A percentile compares a stretch with the other conserved stretches of the same genome.
These are phyloP conservation scores for Colletotrichum eleusines DNA, from an alignment of 2,329 filamentous ascomycete genomes.

Conservation along the genomic window DNA sequence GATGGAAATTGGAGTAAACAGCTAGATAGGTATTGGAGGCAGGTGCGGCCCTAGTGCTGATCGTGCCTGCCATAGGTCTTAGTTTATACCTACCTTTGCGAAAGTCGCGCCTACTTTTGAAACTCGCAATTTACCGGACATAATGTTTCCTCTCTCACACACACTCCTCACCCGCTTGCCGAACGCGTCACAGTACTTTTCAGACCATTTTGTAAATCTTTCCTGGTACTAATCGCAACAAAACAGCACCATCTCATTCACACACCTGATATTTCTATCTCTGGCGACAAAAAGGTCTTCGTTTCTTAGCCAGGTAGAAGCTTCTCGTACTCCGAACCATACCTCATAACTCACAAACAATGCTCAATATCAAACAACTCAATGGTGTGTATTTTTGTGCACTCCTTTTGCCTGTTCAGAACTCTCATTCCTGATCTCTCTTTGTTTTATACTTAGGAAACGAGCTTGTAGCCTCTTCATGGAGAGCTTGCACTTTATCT, in stretches of 20 bases:
- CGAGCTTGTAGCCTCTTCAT: background rate
- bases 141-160: background rate
- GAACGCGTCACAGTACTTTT: background rate
- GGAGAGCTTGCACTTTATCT: background rate
- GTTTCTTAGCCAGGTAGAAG: background rate
- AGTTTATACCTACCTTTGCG: no score
- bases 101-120: background rate
- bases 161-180: background rate
- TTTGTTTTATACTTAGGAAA: background rate
- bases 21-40: background rate
- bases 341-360: background rate
- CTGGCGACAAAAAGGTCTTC: fast-evolving
- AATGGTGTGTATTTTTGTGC: background rate
- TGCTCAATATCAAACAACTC: background rate
- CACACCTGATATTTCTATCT: background rate
- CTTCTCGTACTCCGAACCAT: background rate
- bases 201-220: background rate
- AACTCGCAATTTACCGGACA: background rate
- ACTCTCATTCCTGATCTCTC: background rate
- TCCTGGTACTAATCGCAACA: background rate
- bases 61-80: background rate
- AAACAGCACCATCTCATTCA: no score
- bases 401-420: background rate
- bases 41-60: background rate
- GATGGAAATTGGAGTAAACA: background rate